Base-by-base conservation (phyloP, 306 rosid species). In the Cicer yamashitae region DNA sequence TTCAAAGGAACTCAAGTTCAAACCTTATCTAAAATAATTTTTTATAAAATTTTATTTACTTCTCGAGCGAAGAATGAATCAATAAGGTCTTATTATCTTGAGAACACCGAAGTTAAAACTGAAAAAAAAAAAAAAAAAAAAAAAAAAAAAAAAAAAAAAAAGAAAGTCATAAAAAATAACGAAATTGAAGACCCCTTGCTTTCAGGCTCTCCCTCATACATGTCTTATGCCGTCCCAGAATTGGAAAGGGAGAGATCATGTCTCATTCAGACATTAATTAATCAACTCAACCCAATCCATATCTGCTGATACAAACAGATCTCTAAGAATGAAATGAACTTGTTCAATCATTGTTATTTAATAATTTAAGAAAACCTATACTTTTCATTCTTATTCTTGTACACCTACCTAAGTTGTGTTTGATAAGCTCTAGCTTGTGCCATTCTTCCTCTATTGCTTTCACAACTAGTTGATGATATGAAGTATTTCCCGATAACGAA, bases 371-470 rank as follows among this genome's bases (percentile, higher is more conserved):
- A 65, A 20, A 30, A 14, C 7, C 48, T 4, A 9, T 7, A 17
- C 20, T n/a, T 22, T 59, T 30, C 6, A 48, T 10, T 8, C 6
- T 41, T 65, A 75, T 39, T 53, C n/a, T 70, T 47, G 71, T 59
- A 76, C 71, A 47, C 76, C 64, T 69, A 70, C 14, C 18, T 7
- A 0, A 56, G 14, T 43, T 41, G 14, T 57, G 58, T 30, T 8
- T 34, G 10, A 70, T 58, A 37, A 4, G 52, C 6, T 45, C 25
- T 44, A 57, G 8, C n/a, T 30, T 2, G 43, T 30, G 17, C 10
- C 41, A 58, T 11, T 58, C 41, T 10, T 59, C 17, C 2, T 30
- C 25, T n/a, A 12, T 58, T 25, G 9, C 20, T 52, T 52, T 14
- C 10, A 7, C 15, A 25, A 25, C 3, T 25, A 25, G 30, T 25